Evolutionary conservation across 805 yeast genomes (phyloP), one percentile per base, ranked within the genome.

Genomic region (Kodamaea jinghongensis): DNA sequence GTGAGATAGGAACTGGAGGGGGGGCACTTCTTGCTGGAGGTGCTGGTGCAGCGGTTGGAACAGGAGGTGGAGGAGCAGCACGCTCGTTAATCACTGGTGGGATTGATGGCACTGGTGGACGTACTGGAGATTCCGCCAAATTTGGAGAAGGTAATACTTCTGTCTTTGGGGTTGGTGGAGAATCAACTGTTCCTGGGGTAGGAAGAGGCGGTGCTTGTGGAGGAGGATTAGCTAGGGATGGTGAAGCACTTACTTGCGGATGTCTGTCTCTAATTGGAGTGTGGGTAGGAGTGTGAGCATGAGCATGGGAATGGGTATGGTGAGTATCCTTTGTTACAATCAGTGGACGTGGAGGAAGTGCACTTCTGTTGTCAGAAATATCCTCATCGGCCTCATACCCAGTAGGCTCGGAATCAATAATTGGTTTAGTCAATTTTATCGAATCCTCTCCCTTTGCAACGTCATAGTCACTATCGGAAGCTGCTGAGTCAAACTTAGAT

Each of bases 321-420:
- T 9, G 23, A 12, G 8, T 12, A 14, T 27, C 33, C 13, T 20
- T 28, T 11, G 25, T 23, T 11, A 13, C 28, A 12, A 28, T 27
- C 5, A 12, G 31, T 2, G 41, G 40, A n/a, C 26, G 34, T 5
- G 39, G 32, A 6, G 34, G 40, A 7, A 26, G 27, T 12, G 23
- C 30, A 25, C 28, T 28, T 5, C 32, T 38, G 27, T 32, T 29
- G 43, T 63, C 71, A 11, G 70, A 65, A 9, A 60, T 47, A 37
- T 69, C 73, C 34, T 77, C 85, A 52, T 83, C 89, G 0, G 87
- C 87, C 41, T 83, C 87, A 51, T 81, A 81, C 0, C 88, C 88
- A 1, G 86, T 75, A 7, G 65, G 66, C 34, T 56, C 61, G 3
- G 51, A 41, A 1, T 54, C 64, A 9, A 32, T 12, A 9, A 46